Evolutionary conservation across 2,329 filamentous ascomycete genomes (phyloP).

Genomic region (Talaromyces sp.): DNA sequence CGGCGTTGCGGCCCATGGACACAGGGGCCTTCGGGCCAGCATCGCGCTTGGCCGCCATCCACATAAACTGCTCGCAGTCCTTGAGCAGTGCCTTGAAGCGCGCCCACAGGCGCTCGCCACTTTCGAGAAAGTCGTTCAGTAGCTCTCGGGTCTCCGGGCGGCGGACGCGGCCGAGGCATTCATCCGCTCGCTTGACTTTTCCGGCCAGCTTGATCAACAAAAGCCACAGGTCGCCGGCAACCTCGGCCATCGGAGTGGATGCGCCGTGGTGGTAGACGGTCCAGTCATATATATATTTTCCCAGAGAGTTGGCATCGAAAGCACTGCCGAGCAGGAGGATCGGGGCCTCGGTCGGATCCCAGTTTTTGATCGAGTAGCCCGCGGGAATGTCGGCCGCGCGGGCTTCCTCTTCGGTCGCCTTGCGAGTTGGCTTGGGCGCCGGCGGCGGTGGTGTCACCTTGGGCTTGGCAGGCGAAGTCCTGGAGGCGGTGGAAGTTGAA

Average conservation of each 20-base stretch:
- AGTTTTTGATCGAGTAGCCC: slow-evolving; percentile 95
- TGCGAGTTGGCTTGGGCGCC: slow-evolving; percentile 34
- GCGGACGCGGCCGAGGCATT: slow-evolving; percentile 68
- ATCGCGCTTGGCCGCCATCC: slow-evolving; percentile 75
- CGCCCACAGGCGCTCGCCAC: slow-evolving; percentile 78
- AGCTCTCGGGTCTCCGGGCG: slow-evolving; percentile 70
- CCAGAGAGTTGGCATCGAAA: slow-evolving; percentile 94
- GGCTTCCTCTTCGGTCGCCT: slow-evolving; percentile 63
- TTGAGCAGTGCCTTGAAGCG: slow-evolving; percentile 85
- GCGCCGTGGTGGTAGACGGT: slow-evolving; percentile 86
- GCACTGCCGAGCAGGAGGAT: slow-evolving; percentile 93
- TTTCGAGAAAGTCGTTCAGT: slow-evolving; percentile 84
- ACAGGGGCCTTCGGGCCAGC: slow-evolving; percentile 58
- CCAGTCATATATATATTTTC: slow-evolving; percentile 99
- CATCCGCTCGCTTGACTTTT: slow-evolving; percentile 88
- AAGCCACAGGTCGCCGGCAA: slow-evolving; percentile 93
- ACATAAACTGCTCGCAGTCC: slow-evolving; percentile 90
- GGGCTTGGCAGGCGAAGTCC: slow-evolving; percentile 38
- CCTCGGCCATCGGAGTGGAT: slow-evolving; percentile 76
- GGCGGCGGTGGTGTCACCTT: slow-evolving; percentile 30
- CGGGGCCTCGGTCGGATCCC: slow-evolving; percentile 90
- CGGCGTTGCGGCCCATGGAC: slow-evolving; percentile 84
- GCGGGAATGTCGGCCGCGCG: slow-evolving; percentile 66
- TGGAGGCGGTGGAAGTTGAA: slow-evolving; percentile 50
- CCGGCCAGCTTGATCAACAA: slow-evolving; percentile 88